These are phyloP conservation scores for Solanum clarkiae DNA, from an alignment of 257 asterid species.

Conservation along the genomic window DNA sequence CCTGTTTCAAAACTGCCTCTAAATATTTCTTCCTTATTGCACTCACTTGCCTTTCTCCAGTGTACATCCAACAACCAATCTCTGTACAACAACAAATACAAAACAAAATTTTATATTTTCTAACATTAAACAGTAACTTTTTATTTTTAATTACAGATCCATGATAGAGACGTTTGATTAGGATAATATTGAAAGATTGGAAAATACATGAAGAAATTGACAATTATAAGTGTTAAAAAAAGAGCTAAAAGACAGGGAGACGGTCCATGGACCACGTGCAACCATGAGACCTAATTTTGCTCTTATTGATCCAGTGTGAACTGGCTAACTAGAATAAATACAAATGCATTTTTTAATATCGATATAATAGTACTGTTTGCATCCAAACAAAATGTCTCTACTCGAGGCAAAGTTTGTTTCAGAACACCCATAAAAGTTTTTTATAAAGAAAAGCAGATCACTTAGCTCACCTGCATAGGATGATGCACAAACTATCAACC, in stretches of 20 bases:
- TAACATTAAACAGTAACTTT: too few relatives aligned
- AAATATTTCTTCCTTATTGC: conserved; percentile 79
- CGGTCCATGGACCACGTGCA: conserved; percentile 98
- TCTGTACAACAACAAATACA: conserved; percentile 22
- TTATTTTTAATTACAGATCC: background rate
- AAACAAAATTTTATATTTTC: background rate
- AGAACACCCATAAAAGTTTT: background rate
- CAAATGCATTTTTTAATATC: background rate
- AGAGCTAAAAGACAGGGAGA: conserved; percentile 50
- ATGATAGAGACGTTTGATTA: conserved; percentile 48
- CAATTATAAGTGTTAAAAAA: conserved; percentile 35
- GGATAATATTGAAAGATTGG: conserved; percentile 26
- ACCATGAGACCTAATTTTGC: conserved; percentile 41
- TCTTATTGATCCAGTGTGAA: conserved; percentile 28
- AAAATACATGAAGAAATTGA: conserved; percentile 2
- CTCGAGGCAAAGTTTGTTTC: background rate
- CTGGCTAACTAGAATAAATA: conserved; percentile 10
- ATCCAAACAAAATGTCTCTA: background rate
- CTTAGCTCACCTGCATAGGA: conserved; percentile 81
- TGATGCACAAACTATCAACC: conserved; percentile 79
- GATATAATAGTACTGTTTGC: background rate
- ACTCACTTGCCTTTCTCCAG: conserved; percentile 93
- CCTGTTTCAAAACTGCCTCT: conserved; percentile 93
- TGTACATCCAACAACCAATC: conserved; percentile 96
- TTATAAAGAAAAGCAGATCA: background rate